These are phyloP conservation scores for Agastache rugosa DNA, from an alignment of 257 asterid species.

Conservation along the genomic window DNA sequence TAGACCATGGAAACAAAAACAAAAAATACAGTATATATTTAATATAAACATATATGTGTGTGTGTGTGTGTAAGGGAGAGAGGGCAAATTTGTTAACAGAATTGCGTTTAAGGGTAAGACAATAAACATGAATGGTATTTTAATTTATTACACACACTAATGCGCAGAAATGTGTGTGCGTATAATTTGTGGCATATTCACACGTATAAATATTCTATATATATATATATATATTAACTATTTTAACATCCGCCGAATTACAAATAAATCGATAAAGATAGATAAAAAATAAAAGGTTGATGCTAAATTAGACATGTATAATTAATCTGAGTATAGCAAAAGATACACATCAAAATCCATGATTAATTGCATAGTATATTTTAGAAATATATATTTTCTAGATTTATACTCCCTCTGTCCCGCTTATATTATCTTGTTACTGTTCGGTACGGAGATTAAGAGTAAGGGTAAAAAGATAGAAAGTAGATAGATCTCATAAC, in stretches of 20 bases:
- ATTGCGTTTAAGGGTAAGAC: constrained; percentile 28
- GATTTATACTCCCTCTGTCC: not conserved
- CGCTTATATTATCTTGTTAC: no score
- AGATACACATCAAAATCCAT: not conserved
- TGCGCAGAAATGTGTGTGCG: not conserved
- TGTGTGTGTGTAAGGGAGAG: not conserved
- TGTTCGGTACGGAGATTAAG: no score
- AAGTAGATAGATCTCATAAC: no score
- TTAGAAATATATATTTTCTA: not conserved
- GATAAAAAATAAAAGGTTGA: not conserved
- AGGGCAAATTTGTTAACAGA: constrained; percentile 11
- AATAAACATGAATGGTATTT: constrained; percentile 22
- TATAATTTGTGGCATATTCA: not conserved
- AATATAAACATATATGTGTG: no score
- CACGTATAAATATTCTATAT: not conserved
- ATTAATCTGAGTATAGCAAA: no score
- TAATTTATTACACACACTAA: not conserved
- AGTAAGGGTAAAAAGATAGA: no score
- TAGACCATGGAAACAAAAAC: constrained; percentile 26
- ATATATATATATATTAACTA: not conserved
- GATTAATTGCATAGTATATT: not conserved
- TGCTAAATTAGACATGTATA: not conserved
- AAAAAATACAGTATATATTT: not conserved
- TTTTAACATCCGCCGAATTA: not conserved
- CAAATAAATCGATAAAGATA: not conserved